Evolutionary conservation across 2,329 filamentous ascomycete genomes (phyloP).

Genomic region (Ophiocordyceps sinensis): DNA sequence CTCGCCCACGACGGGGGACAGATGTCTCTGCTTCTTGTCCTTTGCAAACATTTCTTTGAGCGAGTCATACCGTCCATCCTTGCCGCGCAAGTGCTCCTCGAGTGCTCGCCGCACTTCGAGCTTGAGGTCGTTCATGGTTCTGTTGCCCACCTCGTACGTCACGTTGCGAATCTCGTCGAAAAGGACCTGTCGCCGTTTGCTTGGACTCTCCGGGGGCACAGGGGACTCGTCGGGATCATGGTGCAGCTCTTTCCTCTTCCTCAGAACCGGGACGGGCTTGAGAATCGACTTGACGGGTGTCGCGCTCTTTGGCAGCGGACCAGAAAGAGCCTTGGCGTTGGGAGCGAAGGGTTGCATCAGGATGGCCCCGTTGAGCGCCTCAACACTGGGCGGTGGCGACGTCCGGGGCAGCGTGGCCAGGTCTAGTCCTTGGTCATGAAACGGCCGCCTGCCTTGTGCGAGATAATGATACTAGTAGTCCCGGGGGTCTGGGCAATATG

Average conservation of each 20-base stretch:
- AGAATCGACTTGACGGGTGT: constrained; percentile 39
- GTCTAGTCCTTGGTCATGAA: not conserved
- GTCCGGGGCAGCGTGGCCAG: not conserved
- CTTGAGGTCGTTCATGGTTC: constrained; percentile 41
- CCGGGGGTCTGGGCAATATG: no score
- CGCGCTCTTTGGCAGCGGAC: constrained; percentile 16
- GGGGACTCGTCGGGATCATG: constrained; percentile 24
- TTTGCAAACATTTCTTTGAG: constrained; percentile 44
- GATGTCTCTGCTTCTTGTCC: constrained; percentile 28
- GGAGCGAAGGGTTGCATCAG: constrained; percentile 21
- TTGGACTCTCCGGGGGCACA: constrained; percentile 26
- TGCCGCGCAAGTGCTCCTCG: constrained; percentile 39
- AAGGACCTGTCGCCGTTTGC: constrained; percentile 41
- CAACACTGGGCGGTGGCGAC: not conserved
- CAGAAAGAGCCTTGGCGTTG: constrained; percentile 17
- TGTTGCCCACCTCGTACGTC: constrained; percentile 37
- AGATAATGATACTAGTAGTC: no score
- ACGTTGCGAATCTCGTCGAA: constrained; percentile 44
- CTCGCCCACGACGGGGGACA: constrained; percentile 23
- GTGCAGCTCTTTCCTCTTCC: constrained; percentile 29
- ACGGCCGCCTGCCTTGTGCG: not conserved
- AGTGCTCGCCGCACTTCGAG: constrained; percentile 39
- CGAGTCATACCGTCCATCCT: constrained; percentile 46
- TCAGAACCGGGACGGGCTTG: constrained; percentile 30
- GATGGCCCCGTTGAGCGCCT: not conserved